Evolutionary conservation across 1,139 yeast genomes (phyloP).

Genomic region (Zygosaccharomyces sapae): DNA sequence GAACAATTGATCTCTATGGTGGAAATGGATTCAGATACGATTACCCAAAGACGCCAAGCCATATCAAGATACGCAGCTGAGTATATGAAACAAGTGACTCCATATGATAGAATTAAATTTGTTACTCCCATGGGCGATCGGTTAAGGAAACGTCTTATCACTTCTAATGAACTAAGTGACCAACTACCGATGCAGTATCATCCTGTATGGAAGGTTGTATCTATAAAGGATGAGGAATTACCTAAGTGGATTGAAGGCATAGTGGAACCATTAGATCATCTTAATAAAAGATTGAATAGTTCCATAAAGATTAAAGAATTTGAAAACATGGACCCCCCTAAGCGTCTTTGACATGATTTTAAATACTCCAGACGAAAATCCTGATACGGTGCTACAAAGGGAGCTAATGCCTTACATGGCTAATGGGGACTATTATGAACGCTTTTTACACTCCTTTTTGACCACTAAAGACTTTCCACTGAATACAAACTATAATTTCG

Average conservation of each 20-base stretch:
- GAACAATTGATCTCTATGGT: constrained; percentile 22
- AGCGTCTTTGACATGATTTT: constrained; percentile 18
- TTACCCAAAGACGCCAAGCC: constrained; percentile 16
- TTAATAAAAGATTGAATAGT: constrained; percentile 16
- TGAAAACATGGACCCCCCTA: constrained; percentile 15
- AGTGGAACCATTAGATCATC: constrained; percentile 26
- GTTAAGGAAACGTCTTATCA: constrained; percentile 27
- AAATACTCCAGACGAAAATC: constrained; percentile 6
- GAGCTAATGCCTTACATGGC: constrained; percentile 28
- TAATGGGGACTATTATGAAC: constrained; percentile 13
- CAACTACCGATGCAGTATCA: constrained; percentile 19
- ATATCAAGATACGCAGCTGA: constrained; percentile 18
- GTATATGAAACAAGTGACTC: constrained; percentile 11
- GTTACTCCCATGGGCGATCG: constrained; percentile 14
- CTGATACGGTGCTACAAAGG: constrained; percentile 10
- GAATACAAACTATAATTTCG: constrained; percentile 15
- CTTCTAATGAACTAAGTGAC: constrained; percentile 22
- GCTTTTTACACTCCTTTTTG: constrained; percentile 20
- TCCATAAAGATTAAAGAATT: constrained; percentile 23
- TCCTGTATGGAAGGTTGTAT: constrained; percentile 19
- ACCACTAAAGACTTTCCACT: constrained; percentile 19
- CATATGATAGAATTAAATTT: constrained; percentile 7
- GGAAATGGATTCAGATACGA: constrained; percentile 22
- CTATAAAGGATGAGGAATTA: constrained; percentile 13
- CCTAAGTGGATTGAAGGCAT: constrained; percentile 27